Evolutionary conservation across 306 rosid species (phyloP).

Genomic region (Mimosa pudica): DNA sequence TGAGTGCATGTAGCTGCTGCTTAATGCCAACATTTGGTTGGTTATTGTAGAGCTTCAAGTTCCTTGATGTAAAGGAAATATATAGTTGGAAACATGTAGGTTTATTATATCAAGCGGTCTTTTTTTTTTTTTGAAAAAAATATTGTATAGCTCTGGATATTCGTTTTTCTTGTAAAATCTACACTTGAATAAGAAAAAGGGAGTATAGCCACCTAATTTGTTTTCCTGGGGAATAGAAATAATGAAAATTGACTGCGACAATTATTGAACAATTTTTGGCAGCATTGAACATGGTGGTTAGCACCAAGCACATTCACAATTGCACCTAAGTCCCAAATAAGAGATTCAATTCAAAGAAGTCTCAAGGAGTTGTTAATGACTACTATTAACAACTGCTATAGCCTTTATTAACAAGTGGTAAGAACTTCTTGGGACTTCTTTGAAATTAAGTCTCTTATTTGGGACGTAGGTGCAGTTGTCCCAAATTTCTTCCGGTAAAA

Average conservation of each 20-base stretch:
- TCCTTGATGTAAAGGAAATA: not conserved
- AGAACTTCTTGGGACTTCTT: too few species aligned
- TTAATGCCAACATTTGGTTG: not conserved
- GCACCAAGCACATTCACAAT: too few species aligned
- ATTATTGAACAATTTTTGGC: not conserved
- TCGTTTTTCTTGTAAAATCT: not conserved
- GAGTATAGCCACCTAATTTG: not conserved
- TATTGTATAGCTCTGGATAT: not conserved
- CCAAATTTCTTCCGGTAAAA: not conserved
- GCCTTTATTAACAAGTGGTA: too few species aligned
- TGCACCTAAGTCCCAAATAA: too few species aligned
- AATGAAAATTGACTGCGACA: not conserved
- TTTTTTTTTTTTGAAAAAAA: too few species aligned
- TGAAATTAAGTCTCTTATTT: too few species aligned
- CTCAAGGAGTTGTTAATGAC: too few species aligned
- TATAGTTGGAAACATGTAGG: not conserved
- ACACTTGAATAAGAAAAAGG: not conserved
- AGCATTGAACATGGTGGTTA: not conserved
- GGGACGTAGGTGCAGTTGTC: too few species aligned
- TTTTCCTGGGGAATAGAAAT: not conserved
- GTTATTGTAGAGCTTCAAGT: not conserved
- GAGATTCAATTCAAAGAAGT: too few species aligned
- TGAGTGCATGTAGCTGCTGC: conserved; percentile 11
- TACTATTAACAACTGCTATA: too few species aligned
- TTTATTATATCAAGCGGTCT: not conserved